These are phyloP conservation scores for Xerophyta viscosa DNA, from an alignment of 106 monocot genomes.

Conservation along the genomic window DNA sequence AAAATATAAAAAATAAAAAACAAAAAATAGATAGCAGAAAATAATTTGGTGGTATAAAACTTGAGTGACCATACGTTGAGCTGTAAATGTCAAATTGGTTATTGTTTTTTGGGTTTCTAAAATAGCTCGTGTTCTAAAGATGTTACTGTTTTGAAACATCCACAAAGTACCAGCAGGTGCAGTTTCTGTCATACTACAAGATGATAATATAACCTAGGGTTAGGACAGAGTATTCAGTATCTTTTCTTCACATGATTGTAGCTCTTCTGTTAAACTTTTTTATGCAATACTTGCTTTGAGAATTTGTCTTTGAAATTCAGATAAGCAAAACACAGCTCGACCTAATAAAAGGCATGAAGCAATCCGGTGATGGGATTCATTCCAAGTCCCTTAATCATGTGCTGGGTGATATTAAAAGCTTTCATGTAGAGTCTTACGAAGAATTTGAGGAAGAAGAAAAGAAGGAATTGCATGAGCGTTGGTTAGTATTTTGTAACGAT, in stretches of 20 bases:
- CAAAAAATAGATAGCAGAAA: too few species aligned
- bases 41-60: too few species aligned
- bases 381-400: slow-evolving; percentile 50
- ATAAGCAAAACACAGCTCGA: slow-evolving; percentile 51
- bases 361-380: slow-evolving; percentile 61
- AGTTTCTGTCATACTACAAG: too few species aligned
- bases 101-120: too few species aligned
- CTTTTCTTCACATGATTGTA: not conserved
- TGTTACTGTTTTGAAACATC: too few species aligned
- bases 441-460: slow-evolving; percentile 51
- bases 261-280: not conserved
- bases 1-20: too few species aligned
- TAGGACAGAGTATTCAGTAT: too few species aligned
- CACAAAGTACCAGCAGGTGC: too few species aligned
- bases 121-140: too few species aligned
- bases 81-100: too few species aligned
- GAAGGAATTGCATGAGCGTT: slow-evolving; percentile 43
- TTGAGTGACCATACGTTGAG: too few species aligned
- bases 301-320: slow-evolving; percentile 29
- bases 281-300: not conserved
- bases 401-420: slow-evolving; percentile 59
- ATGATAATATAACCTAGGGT: too few species aligned
- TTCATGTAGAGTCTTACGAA: slow-evolving; percentile 42
- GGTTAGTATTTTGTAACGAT: slow-evolving; percentile 30
- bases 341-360: slow-evolving; percentile 46